phyloP scores from a whole-genome alignment of 768 basidiomycete species.

The Ephemerocybe angulata region DNA sequence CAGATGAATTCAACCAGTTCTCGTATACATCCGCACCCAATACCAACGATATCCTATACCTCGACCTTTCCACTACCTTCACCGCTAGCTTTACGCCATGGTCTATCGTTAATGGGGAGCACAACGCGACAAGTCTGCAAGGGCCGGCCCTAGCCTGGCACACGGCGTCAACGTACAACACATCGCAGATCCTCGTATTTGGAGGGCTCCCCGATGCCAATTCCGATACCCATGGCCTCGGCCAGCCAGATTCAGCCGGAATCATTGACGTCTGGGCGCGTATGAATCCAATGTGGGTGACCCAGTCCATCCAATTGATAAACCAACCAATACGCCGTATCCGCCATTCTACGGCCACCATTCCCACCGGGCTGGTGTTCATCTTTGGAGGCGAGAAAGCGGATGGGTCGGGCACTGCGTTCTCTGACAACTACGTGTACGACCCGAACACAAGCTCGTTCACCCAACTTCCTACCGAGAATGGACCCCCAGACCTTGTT shows the following conservation, averaged over 20 bases:
- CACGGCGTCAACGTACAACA: constrained; percentile 64
- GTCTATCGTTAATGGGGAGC: constrained; percentile 49
- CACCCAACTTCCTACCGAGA: constrained; percentile 46
- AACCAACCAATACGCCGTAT: constrained; percentile 71
- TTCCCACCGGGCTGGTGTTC: constrained; percentile 50
- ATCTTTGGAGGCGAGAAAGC: constrained; percentile 77
- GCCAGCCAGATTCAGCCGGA: constrained; percentile 58
- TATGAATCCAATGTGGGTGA: constrained; percentile 40
- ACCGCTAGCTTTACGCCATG: constrained; percentile 63
- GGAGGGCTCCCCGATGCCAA: constrained; percentile 72
- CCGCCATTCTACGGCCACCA: constrained; percentile 62
- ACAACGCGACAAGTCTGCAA: constrained; percentile 40
- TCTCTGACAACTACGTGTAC: constrained; percentile 66
- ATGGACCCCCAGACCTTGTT: constrained; percentile 63
- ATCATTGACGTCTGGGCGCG: constrained; percentile 44
- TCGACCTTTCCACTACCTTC: constrained; percentile 64
- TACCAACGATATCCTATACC: constrained; percentile 62
- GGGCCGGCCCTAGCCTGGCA: constrained; percentile 77
- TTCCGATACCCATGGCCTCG: constrained; percentile 47
- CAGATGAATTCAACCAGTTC: constrained; percentile 62
- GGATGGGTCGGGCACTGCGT: constrained; percentile 69
- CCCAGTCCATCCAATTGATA: constrained; percentile 52
- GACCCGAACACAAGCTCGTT: constrained; percentile 49
- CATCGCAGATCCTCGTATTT: constrained; percentile 55
- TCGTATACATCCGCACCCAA: constrained; percentile 75